phyloP scores from a whole-genome alignment of 805 yeast genomes.

The Candida tibetensis region DNA sequence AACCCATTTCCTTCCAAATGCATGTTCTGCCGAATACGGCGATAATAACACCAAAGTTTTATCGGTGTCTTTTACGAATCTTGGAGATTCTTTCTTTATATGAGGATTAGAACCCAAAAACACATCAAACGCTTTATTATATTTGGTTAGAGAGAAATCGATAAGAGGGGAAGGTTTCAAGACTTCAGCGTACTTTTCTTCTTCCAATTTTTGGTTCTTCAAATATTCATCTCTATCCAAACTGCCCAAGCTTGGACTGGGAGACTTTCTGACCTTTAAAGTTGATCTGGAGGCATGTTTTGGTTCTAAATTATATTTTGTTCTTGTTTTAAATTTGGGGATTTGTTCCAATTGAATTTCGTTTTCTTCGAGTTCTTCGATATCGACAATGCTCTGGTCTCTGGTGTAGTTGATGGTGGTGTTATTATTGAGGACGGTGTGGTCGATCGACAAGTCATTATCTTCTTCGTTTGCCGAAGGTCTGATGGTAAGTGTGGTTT shows the following conservation, averaged over 20 bases:
- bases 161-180: constrained; percentile 35
- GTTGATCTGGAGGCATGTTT: not conserved
- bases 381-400: constrained; percentile 32
- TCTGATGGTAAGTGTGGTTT: constrained; percentile 41
- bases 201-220: constrained; percentile 7
- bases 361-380: constrained; percentile 35
- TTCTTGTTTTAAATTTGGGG: constrained; percentile 34
- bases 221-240: constrained; percentile 1
- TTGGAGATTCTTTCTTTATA: constrained; percentile 38
- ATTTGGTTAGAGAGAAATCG: constrained; percentile 34
- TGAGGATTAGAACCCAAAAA: constrained; percentile 44
- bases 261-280: constrained; percentile 5
- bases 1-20: constrained; percentile 75
- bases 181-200: constrained; percentile 24
- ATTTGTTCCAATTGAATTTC: constrained; percentile 34
- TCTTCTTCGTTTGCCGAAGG: constrained; percentile 34
- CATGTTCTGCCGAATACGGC: constrained; percentile 68
- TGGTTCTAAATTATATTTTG: constrained; percentile 30
- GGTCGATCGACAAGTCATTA: constrained; percentile 41
- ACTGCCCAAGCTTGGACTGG: constrained; percentile 6
- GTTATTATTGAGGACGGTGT: constrained; percentile 26
- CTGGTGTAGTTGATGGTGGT: constrained; percentile 26
- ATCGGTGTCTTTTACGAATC: constrained; percentile 33
- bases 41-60: constrained; percentile 62
- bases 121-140: constrained; percentile 41